Percentiles rank a stretch among this genome's conserved stretches.
Conservation (phyloP, 2,329 filamentous ascomycete genomes). For the Hirsutella rhossiliensis region DNA sequence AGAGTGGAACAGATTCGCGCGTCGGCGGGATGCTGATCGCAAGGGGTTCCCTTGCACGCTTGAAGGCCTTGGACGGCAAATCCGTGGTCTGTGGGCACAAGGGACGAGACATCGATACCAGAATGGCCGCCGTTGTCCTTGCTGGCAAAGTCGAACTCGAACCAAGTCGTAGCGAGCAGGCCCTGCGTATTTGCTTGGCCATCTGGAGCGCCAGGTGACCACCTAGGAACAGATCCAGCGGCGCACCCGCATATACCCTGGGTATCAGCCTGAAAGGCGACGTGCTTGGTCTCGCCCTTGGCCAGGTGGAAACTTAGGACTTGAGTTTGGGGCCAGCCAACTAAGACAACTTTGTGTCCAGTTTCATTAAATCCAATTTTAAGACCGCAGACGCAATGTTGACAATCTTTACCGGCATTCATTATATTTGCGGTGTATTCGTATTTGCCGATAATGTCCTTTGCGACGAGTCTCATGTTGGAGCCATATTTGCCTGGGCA, state of each 20-base stretch:
- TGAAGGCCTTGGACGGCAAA: slow-evolving; percentile 21
- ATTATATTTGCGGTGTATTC: slow-evolving; percentile 29
- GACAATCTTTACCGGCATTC: slow-evolving; percentile 21
- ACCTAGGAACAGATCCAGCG: slow-evolving; percentile 12
- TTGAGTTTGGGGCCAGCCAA: slow-evolving; percentile 2
- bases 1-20: too few species aligned
- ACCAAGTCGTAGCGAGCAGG: slow-evolving; percentile 32
- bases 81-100: slow-evolving; percentile 26
- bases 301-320: slow-evolving; percentile 28
- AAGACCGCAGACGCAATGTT: slow-evolving; percentile 34
- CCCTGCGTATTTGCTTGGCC: slow-evolving; percentile 19
- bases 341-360: background rate
- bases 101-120: slow-evolving; percentile 37
- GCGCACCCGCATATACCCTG: slow-evolving; percentile 37
- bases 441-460: slow-evolving; percentile 25
- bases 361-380: slow-evolving; percentile 36
- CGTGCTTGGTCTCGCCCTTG: slow-evolving; percentile 21
- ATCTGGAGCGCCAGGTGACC: too few species aligned
- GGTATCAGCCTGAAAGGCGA: slow-evolving; percentile 33
- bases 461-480: slow-evolving; percentile 36
- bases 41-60: slow-evolving; percentile 15
- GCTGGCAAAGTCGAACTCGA: slow-evolving; percentile 37
- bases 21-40: too few species aligned
- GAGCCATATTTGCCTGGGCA: slow-evolving; percentile 28
- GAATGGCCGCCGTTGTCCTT: slow-evolving; percentile 33